These are phyloP conservation scores for Phytophthora pseudosyringae DNA, from an alignment of 352 stramenopile species.

Conservation along the genomic window DNA sequence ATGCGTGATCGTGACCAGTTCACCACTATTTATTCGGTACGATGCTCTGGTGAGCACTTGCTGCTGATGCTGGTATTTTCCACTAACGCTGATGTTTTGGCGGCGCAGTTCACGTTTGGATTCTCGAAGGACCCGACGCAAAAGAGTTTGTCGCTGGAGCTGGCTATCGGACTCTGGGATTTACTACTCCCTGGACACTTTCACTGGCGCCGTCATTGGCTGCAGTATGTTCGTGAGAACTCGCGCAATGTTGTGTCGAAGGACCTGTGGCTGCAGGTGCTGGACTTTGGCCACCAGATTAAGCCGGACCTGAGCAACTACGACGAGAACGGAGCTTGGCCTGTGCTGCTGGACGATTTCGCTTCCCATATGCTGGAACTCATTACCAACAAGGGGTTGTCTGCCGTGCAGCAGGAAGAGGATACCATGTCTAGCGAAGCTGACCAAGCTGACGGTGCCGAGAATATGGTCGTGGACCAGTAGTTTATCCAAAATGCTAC, in stretches of 20 bases:
- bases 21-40: constrained; percentile 84
- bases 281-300: constrained; percentile 85
- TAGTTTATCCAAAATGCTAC: constrained; percentile 24
- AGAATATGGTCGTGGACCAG: constrained; percentile 63
- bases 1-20: constrained; percentile 59
- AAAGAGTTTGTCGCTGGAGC: constrained; percentile 79
- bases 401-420: constrained; percentile 53
- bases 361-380: constrained; percentile 68
- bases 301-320: constrained; percentile 80
- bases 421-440: constrained; percentile 27
- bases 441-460: constrained; percentile 42
- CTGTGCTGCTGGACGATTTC: constrained; percentile 88
- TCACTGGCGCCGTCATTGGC: constrained; percentile 67
- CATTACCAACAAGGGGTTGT: constrained; percentile 50
- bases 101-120: constrained; percentile 72
- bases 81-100: neutral
- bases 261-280: constrained; percentile 86
- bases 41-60: neutral
- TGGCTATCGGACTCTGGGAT: constrained; percentile 77
- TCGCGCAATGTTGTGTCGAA: constrained; percentile 84
- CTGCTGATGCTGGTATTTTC: too few species aligned
- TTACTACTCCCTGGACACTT: constrained; percentile 75
- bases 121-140: constrained; percentile 88
- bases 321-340: constrained; percentile 89
- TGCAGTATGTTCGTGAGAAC: constrained; percentile 68